A percentile compares a stretch with the other conserved stretches of the same genome.
phyloP scores from a whole-genome alignment of 257 asterid genomes.

The Solanum pinnatisectum region DNA sequence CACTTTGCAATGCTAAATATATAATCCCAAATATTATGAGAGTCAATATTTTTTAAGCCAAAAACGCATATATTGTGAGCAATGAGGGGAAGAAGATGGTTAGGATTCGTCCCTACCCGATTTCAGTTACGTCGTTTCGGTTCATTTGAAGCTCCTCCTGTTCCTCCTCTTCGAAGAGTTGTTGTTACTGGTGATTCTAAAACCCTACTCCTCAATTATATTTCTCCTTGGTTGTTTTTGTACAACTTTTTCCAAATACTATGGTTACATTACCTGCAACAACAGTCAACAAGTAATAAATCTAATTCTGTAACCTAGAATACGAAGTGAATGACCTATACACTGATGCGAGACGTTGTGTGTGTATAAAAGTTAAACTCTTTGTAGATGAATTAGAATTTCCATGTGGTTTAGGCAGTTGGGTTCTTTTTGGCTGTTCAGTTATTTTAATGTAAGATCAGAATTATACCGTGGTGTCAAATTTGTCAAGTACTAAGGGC shows the following conservation, averaged over 20 bases:
- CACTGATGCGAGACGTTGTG: background rate
- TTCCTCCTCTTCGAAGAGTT: constrained; percentile 49
- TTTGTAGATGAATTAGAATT: background rate
- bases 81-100: constrained; percentile 21
- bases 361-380: background rate
- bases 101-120: constrained; percentile 15
- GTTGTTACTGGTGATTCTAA: constrained; percentile 63
- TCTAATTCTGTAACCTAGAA: background rate
- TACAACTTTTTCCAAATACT: background rate
- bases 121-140: constrained; percentile 26
- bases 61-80: background rate
- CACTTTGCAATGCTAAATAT: too few relatives aligned
- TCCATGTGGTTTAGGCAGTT: background rate
- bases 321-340: background rate
- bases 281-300: background rate
- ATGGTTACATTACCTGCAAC: background rate
- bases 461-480: background rate
- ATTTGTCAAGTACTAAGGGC: background rate
- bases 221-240: background rate
- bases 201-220: background rate
- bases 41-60: background rate
- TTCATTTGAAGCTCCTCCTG: constrained; percentile 69
- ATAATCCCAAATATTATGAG: background rate
- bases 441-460: background rate
- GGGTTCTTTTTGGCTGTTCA: background rate